Percentiles rank a stretch among this genome's conserved stretches.
Conservation (phyloP, 257 asterid species). For the Solanum sitiens region DNA sequence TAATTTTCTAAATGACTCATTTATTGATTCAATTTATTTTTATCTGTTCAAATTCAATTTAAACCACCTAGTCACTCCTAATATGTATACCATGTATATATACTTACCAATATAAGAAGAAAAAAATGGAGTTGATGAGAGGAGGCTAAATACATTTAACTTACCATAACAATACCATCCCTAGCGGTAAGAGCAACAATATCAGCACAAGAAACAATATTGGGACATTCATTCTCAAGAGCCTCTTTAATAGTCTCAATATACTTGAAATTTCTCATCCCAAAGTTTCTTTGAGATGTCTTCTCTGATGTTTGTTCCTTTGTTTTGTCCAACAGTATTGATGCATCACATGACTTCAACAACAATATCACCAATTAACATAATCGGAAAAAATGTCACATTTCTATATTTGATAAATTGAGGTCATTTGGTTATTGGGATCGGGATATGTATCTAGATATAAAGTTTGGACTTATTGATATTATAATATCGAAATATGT, state of each 20-base stretch:
- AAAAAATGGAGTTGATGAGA: neutral
- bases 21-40: neutral
- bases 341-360: conserved; percentile 80
- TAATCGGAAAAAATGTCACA: neutral
- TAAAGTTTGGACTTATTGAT: neutral
- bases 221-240: conserved; percentile 58
- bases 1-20: no score
- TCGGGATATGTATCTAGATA: neutral
- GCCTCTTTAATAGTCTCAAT: conserved; percentile 48
- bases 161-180: conserved; percentile 61
- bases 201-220: conserved; percentile 81
- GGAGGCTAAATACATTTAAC: neutral
- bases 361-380: neutral
- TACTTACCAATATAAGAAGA: neutral
- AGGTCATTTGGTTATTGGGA: no score
- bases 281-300: conserved; percentile 39
- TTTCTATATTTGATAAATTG: neutral
- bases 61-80: neutral
- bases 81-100: neutral
- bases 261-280: conserved; percentile 70
- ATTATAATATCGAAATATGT: neutral
- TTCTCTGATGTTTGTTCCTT: conserved; percentile 53
- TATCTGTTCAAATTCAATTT: neutral
- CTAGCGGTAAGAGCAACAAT: conserved; percentile 79
- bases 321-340: conserved; percentile 41